These are phyloP conservation scores for Quercus robur DNA, from an alignment of 306 rosid genomes.

Conservation along the genomic window DNA sequence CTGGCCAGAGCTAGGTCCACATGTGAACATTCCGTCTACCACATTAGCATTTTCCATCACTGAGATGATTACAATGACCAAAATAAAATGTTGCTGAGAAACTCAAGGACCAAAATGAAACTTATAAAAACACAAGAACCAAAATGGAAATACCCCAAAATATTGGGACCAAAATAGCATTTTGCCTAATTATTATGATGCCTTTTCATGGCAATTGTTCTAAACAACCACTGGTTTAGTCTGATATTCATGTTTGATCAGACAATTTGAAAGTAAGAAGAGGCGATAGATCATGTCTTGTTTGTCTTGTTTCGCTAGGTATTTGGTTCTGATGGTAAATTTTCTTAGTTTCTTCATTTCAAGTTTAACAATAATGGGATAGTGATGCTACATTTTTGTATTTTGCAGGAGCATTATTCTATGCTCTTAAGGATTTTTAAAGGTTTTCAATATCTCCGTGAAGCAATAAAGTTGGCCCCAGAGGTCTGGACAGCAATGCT, in stretches of 20 bases:
- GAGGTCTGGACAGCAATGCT: constrained; percentile 82
- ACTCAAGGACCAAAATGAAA: too few species aligned
- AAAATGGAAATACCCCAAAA: too few species aligned
- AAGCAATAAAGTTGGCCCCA: constrained; percentile 75
- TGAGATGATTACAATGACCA: too few species aligned
- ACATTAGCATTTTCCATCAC: too few species aligned
- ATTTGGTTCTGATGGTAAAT: not conserved
- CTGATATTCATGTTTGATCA: not conserved
- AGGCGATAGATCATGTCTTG: not conserved
- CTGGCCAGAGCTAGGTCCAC: too few species aligned
- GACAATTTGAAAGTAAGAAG: not conserved
- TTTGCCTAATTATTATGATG: not conserved
- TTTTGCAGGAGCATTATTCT: constrained; percentile 55
- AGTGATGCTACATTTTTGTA: not conserved
- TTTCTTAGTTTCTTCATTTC: not conserved
- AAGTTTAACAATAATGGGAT: not conserved
- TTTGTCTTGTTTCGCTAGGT: not conserved
- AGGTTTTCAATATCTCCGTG: constrained; percentile 53
- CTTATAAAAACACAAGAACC: too few species aligned
- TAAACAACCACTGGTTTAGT: not conserved
- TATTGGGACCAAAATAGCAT: too few species aligned
- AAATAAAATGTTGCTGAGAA: too few species aligned
- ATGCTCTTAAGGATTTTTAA: constrained; percentile 52
- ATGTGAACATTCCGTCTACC: too few species aligned
- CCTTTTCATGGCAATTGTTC: not conserved